Evolutionary conservation across 805 yeast species (phyloP).

Genomic region (Danielozyma ontarioensis): DNA sequence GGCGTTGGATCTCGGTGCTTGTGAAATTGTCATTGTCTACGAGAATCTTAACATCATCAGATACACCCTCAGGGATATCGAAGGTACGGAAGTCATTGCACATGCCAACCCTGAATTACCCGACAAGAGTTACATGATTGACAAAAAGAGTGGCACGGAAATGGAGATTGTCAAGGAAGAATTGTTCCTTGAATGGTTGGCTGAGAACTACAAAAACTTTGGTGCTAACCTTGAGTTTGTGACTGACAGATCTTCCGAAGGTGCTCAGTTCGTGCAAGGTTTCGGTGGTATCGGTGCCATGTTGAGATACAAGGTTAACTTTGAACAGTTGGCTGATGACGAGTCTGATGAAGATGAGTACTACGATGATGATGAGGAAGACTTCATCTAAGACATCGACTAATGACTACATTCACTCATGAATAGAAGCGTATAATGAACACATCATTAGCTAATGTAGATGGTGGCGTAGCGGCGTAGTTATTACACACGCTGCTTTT

Average conservation of each 20-base stretch:
- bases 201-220: constrained; percentile 88
- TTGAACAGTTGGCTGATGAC: constrained; percentile 89
- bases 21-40: constrained; percentile 87
- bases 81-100: constrained; percentile 69
- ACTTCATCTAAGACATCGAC: constrained; percentile 33
- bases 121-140: constrained; percentile 71
- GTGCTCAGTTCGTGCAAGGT: constrained; percentile 96
- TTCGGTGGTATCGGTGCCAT: constrained; percentile 99
- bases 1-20: constrained; percentile 94
- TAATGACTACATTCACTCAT: no score
- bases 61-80: constrained; percentile 77
- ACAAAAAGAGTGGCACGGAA: constrained; percentile 83
- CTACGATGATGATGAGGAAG: constrained; percentile 57
- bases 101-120: constrained; percentile 69
- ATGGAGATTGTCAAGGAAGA: constrained; percentile 85
- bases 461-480: no score
- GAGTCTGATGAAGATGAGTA: constrained; percentile 80
- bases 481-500: not conserved
- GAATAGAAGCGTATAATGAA: not conserved
- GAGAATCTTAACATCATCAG: constrained; percentile 87
- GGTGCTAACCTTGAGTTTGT: constrained; percentile 97
- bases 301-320: constrained; percentile 93
- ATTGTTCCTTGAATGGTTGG: constrained; percentile 93
- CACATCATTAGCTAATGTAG: not conserved
- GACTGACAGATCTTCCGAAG: constrained; percentile 94